Conservation (phyloP, 805 yeast genomes). For the Saccharomycopsis sp. region DNA sequence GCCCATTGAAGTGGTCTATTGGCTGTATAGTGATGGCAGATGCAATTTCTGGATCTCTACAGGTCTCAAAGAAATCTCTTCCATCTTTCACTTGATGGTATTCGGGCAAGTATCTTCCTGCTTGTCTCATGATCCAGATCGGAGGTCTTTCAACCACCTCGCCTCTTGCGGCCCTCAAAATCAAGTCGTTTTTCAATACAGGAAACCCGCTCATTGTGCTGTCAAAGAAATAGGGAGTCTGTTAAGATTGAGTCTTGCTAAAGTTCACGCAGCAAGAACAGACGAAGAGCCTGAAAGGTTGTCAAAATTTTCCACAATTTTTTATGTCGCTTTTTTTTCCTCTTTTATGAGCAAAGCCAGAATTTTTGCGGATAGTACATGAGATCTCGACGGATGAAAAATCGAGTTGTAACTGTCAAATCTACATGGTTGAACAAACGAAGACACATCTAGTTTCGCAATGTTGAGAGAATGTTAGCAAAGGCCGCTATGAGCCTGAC, state of each 20-base stretch:
- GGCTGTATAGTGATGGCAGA: conserved; percentile 95
- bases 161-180: conserved; percentile 85
- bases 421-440: no score
- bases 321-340: no score
- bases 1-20: conserved; percentile 77
- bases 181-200: conserved; percentile 78
- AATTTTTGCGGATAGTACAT: neutral
- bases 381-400: neutral
- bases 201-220: conserved; percentile 50
- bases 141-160: conserved; percentile 95
- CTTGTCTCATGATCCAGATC: conserved; percentile 97
- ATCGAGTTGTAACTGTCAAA: no score
- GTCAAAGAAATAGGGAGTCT: no score
- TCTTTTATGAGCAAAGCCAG: neutral
- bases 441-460: neutral
- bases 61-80: conserved; percentile 90
- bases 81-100: conserved; percentile 83
- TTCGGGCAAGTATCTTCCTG: conserved; percentile 89
- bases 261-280: no score
- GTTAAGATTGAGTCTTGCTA: no score
- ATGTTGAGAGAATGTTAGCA: neutral
- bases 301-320: neutral
- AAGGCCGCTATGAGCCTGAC: neutral
- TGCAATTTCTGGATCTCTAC: conserved; percentile 91
- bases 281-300: no score